A percentile compares a stretch with the other conserved stretches of the same genome.
Evolutionary conservation across 2,329 filamentous ascomycete species (phyloP).

Genomic region (Calonectria hawksworthii): DNA sequence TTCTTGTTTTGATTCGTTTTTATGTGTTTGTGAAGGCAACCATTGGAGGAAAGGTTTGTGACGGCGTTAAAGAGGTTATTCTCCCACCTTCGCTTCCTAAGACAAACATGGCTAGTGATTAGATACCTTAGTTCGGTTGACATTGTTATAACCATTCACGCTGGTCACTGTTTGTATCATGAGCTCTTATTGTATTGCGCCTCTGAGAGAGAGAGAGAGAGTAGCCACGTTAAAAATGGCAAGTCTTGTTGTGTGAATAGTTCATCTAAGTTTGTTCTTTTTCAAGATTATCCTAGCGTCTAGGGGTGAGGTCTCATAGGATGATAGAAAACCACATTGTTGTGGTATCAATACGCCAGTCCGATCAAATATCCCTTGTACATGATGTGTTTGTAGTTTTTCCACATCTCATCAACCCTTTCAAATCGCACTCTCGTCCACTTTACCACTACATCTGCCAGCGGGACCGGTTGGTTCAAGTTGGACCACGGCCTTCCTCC

Average conservation of each 20-base stretch:
- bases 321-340: neutral
- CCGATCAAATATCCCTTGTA: neutral
- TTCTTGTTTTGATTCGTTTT: conserved; percentile 24
- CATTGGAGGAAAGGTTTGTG: conserved; percentile 41
- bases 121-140: conserved; percentile 52
- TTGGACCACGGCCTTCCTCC: too few relatives aligned
- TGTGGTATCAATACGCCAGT: conserved; percentile 16
- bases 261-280: neutral
- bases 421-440: neutral
- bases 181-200: neutral
- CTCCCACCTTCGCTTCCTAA: conserved; percentile 51
- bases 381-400: neutral
- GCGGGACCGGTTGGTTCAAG: neutral
- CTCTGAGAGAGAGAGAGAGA: too few relatives aligned
- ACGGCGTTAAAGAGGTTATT: conserved; percentile 48
- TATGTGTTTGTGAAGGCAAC: conserved; percentile 25
- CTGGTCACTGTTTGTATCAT: neutral
- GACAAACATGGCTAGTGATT: conserved; percentile 52
- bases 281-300: conserved; percentile 6
- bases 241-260: neutral
- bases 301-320: neutral
- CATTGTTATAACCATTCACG: conserved; percentile 27
- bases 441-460: neutral
- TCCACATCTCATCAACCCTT: neutral
- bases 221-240: too few relatives aligned